Conservation (phyloP, 441 rosid species). For the Theobroma grandiflorum region DNA sequence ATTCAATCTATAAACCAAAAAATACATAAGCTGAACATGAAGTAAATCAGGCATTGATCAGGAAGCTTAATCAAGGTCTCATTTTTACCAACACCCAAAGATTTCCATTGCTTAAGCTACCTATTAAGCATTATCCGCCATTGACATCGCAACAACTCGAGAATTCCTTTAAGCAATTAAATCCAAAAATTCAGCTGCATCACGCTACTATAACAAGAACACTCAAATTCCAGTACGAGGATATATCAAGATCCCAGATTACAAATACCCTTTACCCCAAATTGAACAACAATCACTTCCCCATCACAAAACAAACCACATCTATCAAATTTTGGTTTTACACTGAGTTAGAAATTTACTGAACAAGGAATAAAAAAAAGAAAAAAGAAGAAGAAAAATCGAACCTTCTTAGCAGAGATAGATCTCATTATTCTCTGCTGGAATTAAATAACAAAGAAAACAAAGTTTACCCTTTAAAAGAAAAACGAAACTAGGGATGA, state of each 20-base stretch:
- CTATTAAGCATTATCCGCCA: neutral
- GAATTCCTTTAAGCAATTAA: neutral
- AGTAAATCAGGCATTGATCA: neutral
- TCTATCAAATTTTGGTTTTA: neutral
- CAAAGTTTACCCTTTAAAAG: neutral
- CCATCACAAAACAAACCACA: neutral
- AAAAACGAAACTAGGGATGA: neutral
- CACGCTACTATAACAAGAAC: neutral
- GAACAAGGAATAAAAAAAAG: neutral
- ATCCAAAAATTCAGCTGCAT: neutral
- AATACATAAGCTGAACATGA: neutral
- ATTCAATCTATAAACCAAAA: neutral
- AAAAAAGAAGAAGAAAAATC: neutral
- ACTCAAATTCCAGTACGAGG: neutral
- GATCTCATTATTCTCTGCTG: constrained; percentile 19
- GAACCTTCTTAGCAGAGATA: neutral
- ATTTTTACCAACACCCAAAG: neutral
- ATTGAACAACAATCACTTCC: neutral
- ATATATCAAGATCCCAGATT: neutral
- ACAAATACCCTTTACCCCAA: neutral
- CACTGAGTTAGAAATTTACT: neutral
- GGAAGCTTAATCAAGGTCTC: neutral
- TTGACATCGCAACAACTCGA: neutral
- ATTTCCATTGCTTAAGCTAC: neutral
- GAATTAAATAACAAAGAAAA: neutral